Percentiles rank a stretch among this genome's conserved stretches.
Conservation (phyloP, 1,284 basidiomycete genomes). For the Ustilago cynodontis region DNA sequence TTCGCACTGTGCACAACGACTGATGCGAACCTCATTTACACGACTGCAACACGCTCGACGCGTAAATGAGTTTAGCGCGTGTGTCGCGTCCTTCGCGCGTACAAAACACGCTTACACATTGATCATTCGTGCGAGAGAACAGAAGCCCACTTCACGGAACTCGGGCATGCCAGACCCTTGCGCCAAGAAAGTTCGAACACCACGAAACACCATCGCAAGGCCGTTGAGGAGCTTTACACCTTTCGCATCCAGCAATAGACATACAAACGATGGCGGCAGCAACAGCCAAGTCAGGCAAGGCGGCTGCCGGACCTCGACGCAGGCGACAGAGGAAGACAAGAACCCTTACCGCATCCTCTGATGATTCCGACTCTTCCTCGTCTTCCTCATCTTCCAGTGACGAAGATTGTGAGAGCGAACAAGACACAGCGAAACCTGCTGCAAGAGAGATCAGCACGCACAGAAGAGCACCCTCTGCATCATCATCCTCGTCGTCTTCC, state of each 20-base stretch:
- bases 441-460: not conserved
- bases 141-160: not conserved
- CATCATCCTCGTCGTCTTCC: slow-evolving; percentile 10
- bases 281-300: slow-evolving; percentile 17
- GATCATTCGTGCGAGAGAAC: not conserved
- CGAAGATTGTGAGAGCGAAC: slow-evolving; percentile 18
- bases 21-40: slow-evolving; percentile 50
- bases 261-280: slow-evolving; percentile 17
- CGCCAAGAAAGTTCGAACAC: not conserved
- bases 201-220: no score
- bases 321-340: slow-evolving; percentile 45
- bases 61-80: slow-evolving; percentile 37
- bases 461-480: not conserved
- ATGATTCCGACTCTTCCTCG: slow-evolving; percentile 41
- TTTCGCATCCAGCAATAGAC: not conserved
- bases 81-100: not conserved
- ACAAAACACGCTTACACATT: not conserved
- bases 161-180: not conserved
- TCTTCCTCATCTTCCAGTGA: slow-evolving; percentile 25
- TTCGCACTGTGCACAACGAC: not conserved
- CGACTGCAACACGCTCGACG: slow-evolving; percentile 21
- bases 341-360: slow-evolving; percentile 39
- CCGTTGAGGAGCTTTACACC: no score
- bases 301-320: slow-evolving; percentile 18
- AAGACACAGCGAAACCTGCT: not conserved